Percentiles rank a stretch among this genome's conserved stretches.
phyloP scores from a whole-genome alignment of 805 yeast species.

The Suhomyces sp. region DNA sequence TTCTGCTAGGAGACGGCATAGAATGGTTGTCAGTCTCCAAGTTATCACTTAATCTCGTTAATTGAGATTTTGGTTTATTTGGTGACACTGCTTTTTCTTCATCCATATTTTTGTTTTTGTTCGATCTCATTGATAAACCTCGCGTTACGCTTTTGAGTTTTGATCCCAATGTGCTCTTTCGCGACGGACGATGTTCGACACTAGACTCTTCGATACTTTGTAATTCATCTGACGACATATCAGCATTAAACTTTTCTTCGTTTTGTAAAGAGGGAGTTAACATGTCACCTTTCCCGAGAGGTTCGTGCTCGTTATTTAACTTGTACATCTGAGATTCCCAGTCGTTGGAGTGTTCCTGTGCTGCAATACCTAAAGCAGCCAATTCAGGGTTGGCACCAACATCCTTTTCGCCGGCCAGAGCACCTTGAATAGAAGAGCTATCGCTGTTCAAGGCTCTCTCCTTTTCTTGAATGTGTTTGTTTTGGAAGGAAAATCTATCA shows the following conservation, averaged over 20 bases:
- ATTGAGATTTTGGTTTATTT: conserved; percentile 1
- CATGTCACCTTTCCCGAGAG: conserved; percentile 19
- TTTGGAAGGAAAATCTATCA: conserved; percentile 87
- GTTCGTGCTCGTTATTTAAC: conserved; percentile 30
- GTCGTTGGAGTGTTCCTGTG: conserved; percentile 71
- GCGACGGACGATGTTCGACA: conserved; percentile 3
- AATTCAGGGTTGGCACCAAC: conserved; percentile 9
- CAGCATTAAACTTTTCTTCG: conserved; percentile 12
- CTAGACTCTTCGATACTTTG: neutral
- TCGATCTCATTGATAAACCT: conserved; percentile 33
- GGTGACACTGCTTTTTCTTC: neutral
- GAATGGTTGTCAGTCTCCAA: conserved; percentile 14
- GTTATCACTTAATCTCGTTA: conserved; percentile 27
- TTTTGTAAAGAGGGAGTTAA: conserved; percentile 34
- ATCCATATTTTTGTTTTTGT: conserved; percentile 11
- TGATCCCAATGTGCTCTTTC: conserved; percentile 25
- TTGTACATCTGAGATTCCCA: conserved; percentile 69
- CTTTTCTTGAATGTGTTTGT: conserved; percentile 19
- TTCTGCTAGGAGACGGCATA: conserved; percentile 5
- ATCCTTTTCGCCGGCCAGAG: conserved; percentile 2
- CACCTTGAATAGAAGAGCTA: neutral
- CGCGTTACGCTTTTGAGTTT: conserved; percentile 44
- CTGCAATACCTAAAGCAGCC: conserved; percentile 75
- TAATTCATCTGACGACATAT: conserved; percentile 6
- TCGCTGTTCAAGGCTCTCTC: neutral